A percentile compares a stretch with the other conserved stretches of the same genome.
phyloP scores from a whole-genome alignment of 2,329 filamentous ascomycete genomes.

The Talaromyces sp. region DNA sequence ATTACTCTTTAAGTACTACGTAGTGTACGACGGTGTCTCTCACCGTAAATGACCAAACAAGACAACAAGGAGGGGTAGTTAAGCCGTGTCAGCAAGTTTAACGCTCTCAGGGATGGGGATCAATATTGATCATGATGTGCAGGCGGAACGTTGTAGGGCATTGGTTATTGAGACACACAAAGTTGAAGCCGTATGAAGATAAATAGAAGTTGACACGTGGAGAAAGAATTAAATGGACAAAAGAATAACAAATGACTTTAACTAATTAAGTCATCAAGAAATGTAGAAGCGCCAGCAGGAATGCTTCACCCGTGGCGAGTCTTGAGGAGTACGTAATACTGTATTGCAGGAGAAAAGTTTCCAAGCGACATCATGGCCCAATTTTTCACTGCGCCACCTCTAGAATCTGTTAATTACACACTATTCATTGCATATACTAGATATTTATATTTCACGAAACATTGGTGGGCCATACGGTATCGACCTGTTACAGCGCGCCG shows the following conservation, averaged over 20 bases:
- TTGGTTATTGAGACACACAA: neutral
- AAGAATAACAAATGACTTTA: too few relatives aligned
- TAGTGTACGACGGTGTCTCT: neutral
- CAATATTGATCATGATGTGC: neutral
- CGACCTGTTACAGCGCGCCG: neutral
- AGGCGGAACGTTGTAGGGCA: neutral
- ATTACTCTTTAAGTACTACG: neutral
- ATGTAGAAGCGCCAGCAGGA: neutral
- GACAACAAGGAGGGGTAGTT: neutral
- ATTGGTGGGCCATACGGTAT: neutral
- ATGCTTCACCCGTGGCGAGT: neutral
- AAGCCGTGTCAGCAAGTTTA: neutral
- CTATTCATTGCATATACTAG: neutral
- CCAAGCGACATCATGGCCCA: neutral
- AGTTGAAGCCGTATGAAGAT: neutral
- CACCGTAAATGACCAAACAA: neutral
- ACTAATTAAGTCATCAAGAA: too few relatives aligned
- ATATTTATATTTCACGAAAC: neutral
- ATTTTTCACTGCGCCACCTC: neutral
- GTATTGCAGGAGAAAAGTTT: too few relatives aligned
- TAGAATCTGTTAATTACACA: neutral
- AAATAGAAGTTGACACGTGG: neutral
- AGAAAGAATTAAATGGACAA: neutral
- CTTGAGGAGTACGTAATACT: too few relatives aligned
- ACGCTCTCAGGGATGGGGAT: neutral